These are phyloP conservation scores for Talaromyces sp. DNA, from an alignment of 2,329 filamentous ascomycete genomes.

Conservation along the genomic window DNA sequence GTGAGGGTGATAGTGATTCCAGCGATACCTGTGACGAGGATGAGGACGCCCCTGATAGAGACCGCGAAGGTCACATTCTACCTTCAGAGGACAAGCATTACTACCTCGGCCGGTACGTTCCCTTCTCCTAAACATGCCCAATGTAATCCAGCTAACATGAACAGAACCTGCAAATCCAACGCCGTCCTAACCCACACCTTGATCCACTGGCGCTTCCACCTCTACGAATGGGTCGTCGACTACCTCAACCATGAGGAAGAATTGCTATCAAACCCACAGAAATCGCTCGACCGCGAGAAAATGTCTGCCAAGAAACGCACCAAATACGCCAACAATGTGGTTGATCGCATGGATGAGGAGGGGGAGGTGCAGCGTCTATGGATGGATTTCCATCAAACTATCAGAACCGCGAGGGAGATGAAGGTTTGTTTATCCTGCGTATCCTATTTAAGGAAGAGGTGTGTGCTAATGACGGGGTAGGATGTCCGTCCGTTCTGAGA, in stretches of 20 bases:
- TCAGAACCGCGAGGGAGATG: constrained; percentile 56
- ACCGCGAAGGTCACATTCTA: constrained; percentile 41
- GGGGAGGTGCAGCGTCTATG: constrained; percentile 62
- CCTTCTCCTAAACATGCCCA: neutral
- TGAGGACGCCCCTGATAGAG: neutral
- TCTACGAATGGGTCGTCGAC: constrained; percentile 68
- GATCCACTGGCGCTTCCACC: constrained; percentile 70
- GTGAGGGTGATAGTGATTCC: constrained; percentile 34
- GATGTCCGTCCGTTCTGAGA: neutral
- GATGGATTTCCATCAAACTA: constrained; percentile 60
- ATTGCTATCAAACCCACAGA: constrained; percentile 54
- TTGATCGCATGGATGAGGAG: constrained; percentile 60
- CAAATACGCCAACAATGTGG: constrained; percentile 60
- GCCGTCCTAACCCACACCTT: constrained; percentile 69
- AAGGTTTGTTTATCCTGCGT: constrained; percentile 31
- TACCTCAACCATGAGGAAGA: constrained; percentile 56
- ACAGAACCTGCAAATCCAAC: constrained; percentile 57
- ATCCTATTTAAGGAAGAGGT: neutral
- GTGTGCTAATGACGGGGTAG: neutral
- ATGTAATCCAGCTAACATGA: neutral
- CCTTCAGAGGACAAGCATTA: constrained; percentile 47
- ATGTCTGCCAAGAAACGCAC: constrained; percentile 59
- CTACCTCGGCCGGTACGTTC: constrained; percentile 50
- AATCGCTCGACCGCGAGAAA: constrained; percentile 57
- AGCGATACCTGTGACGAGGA: constrained; percentile 15